Evolutionary conservation across 345 rosid genomes (phyloP).

Genomic region (Boechera stricta): DNA sequence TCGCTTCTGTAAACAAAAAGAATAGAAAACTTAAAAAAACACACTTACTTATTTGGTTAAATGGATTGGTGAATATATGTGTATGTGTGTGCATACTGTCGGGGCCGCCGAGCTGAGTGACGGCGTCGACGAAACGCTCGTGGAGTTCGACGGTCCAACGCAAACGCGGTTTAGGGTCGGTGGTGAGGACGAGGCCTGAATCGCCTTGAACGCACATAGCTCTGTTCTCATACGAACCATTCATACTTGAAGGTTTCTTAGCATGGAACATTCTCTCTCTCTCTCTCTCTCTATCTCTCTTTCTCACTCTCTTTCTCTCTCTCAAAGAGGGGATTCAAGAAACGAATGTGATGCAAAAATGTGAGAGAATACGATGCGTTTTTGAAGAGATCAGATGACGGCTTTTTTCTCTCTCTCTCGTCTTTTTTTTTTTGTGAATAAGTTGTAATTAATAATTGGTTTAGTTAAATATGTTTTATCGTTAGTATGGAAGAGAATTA

Average conservation of each 20-base stretch:
- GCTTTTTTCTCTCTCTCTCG: conserved; percentile 36
- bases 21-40: not conserved
- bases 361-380: conserved; percentile 89
- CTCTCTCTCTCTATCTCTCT: conserved; percentile 34
- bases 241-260: conserved; percentile 92
- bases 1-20: conserved; percentile 69
- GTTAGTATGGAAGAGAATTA: conserved; percentile 31
- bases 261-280: conserved; percentile 86
- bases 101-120: conserved; percentile 98
- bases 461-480: conserved; percentile 11
- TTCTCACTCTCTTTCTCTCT: conserved; percentile 45
- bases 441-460: not conserved
- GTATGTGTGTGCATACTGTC: conserved; percentile 61
- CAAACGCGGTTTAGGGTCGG: conserved; percentile 99
- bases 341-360: conserved; percentile 92
- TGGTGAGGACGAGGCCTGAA: conserved; percentile 99
- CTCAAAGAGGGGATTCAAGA: conserved; percentile 44
- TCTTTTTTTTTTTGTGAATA: conserved; percentile 20
- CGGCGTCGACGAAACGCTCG: conserved; percentile 99
- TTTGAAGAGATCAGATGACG: conserved; percentile 56
- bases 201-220: conserved; percentile 97
- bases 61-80: not conserved
- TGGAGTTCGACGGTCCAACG: conserved; percentile 99
- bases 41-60: not conserved
- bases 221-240: conserved; percentile 74